Percentiles rank a stretch among this genome's conserved stretches.
These are phyloP conservation scores for Xylariaceae sp. DNA, from an alignment of 2,329 filamentous ascomycete species.

Conservation along the genomic window DNA sequence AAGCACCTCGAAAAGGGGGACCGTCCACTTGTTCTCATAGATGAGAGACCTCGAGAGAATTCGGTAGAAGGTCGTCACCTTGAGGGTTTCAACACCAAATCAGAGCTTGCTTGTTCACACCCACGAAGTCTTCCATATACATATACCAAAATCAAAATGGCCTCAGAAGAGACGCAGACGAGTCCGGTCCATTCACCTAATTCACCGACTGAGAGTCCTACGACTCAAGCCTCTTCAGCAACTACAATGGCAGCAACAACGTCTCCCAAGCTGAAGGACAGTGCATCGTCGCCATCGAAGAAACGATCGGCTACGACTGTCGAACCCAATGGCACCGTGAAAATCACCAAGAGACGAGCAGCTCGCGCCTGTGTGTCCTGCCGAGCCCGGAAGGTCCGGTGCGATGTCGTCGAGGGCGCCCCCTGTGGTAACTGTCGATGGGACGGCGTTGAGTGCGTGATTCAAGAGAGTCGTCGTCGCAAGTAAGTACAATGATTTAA, in stretches of 20 bases:
- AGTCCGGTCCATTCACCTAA: conserved; percentile 27
- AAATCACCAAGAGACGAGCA: conserved; percentile 71
- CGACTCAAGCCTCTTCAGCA: conserved; percentile 6
- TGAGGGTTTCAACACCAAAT: conserved; percentile 3
- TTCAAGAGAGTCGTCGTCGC: conserved; percentile 77
- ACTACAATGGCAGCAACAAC: not conserved
- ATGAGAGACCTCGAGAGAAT: conserved; percentile 5
- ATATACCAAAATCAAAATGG: conserved; percentile 16
- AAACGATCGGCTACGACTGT: conserved; percentile 31
- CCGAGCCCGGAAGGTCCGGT: conserved; percentile 82
- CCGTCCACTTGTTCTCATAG: conserved; percentile 14
- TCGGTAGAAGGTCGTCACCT: conserved; percentile 1
- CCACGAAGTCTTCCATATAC: conserved; percentile 3
- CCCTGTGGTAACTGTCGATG: conserved; percentile 84
- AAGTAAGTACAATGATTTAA: conserved; percentile 55
- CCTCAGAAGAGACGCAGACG: conserved; percentile 23
- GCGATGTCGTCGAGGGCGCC: conserved; percentile 84
- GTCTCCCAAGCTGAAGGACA: conserved; percentile 19
- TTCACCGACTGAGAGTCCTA: conserved; percentile 19
- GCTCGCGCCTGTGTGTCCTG: conserved; percentile 81
- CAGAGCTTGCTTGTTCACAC: conserved; percentile 9
- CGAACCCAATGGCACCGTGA: conserved; percentile 37
- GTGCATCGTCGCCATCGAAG: conserved; percentile 25
- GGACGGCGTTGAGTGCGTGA: conserved; percentile 71
- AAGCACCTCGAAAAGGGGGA: conserved; percentile 8